phyloP scores from a whole-genome alignment of 768 basidiomycete genomes.

The Termitomyces sp. region DNA sequence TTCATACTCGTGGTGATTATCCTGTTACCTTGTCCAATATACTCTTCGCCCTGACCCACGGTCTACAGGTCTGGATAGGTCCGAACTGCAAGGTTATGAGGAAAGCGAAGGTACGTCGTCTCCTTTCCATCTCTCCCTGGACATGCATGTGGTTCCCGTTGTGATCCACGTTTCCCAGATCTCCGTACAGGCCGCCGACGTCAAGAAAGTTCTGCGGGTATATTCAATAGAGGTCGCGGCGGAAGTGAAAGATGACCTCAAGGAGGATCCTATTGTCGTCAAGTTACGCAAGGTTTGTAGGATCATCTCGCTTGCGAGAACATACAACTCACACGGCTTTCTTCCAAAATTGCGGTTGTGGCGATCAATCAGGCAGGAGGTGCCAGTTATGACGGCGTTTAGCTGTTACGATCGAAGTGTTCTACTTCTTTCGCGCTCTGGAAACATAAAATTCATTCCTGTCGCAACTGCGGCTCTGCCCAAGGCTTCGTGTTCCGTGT shows the following conservation, averaged over 20 bases:
- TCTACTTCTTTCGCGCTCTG: conserved; percentile 6
- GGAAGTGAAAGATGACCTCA: conserved; percentile 75
- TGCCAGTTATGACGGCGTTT: conserved; percentile 85
- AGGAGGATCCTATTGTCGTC: conserved; percentile 80
- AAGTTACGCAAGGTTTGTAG: conserved; percentile 71
- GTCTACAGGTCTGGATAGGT: conserved; percentile 68
- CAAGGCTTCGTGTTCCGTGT: not conserved
- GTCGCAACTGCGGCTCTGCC: not conserved
- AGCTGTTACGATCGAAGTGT: conserved; percentile 14
- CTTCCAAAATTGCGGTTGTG: conserved; percentile 11
- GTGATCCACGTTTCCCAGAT: conserved; percentile 49
- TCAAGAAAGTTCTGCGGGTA: conserved; percentile 71
- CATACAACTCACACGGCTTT: conserved; percentile 11
- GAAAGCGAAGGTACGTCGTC: conserved; percentile 70
- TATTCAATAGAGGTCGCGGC: conserved; percentile 90
- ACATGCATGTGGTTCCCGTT: conserved; percentile 13
- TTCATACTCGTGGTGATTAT: conserved; percentile 64
- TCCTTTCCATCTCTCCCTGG: not conserved
- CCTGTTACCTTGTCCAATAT: conserved; percentile 17
- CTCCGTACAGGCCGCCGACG: conserved; percentile 86
- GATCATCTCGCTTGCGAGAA: conserved; percentile 2
- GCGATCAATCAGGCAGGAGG: conserved; percentile 62
- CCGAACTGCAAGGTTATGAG: conserved; percentile 83
- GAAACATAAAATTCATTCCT: conserved; percentile 10
- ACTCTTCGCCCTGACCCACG: conserved; percentile 11